phyloP scores from a whole-genome alignment of 164 flowering plant species.

The Malania oleifera region DNA sequence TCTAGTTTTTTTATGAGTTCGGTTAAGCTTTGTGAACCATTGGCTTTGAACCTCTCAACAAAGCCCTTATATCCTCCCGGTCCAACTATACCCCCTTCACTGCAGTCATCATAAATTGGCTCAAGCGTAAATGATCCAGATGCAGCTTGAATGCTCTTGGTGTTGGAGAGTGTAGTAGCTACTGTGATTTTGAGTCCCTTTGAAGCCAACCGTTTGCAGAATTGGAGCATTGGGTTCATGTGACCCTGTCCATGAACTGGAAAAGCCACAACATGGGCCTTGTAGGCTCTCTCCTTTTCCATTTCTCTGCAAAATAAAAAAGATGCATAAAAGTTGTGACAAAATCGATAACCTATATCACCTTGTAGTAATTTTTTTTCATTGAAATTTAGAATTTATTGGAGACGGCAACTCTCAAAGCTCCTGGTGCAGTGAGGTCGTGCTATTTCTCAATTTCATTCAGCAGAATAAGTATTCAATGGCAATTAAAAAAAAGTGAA shows the following conservation, averaged over 20 bases:
- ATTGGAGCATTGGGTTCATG: conserved; percentile 22
- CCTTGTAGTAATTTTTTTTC: too few species aligned
- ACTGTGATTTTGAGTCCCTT: conserved; percentile 16
- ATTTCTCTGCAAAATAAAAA: conserved; percentile 5
- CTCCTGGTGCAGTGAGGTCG: too few species aligned
- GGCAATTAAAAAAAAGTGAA: too few species aligned
- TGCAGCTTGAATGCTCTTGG: conserved; percentile 8
- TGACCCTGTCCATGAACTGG: conserved; percentile 26
- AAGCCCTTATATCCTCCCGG: conserved; percentile 16
- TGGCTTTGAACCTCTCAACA: conserved; percentile 13
- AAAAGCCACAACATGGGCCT: conserved; percentile 19
- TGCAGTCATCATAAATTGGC: conserved; percentile 13
- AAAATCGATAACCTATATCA: too few species aligned
- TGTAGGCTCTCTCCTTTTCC: conserved; percentile 9
- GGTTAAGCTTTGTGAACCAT: conserved; percentile 6
- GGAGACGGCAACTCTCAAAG: too few species aligned
- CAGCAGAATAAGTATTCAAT: too few species aligned
- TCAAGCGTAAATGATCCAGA: conserved; percentile 4
- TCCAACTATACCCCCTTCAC: conserved; percentile 14
- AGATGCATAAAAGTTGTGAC: too few species aligned
- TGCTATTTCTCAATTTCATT: too few species aligned
- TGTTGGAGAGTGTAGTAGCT: conserved; percentile 9
- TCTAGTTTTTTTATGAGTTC: conserved; percentile 5
- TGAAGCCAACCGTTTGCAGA: conserved; percentile 19
- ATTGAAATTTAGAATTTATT: too few species aligned